These are phyloP conservation scores for Podospora didyma DNA, from an alignment of 495 filamentous ascomycete species.

Conservation along the genomic window DNA sequence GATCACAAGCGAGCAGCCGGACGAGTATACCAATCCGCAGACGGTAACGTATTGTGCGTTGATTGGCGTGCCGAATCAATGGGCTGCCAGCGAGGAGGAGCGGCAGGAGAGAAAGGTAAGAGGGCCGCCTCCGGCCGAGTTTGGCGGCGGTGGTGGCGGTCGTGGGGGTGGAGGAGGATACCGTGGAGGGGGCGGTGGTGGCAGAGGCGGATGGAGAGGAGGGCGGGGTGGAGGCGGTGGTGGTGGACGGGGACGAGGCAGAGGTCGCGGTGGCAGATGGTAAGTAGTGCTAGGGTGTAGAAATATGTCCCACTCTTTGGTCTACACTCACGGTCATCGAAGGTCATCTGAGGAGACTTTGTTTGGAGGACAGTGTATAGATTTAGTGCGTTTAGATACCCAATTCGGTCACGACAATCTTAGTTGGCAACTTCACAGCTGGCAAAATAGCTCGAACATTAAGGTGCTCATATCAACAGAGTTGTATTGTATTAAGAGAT, in stretches of 20 bases:
- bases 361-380: no score
- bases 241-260: conserved; percentile 7
- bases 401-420: no score
- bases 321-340: neutral
- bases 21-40: conserved; percentile 80
- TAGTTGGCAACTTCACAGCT: no score
- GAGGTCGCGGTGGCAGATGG: neutral
- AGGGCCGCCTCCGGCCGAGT: conserved; percentile 33
- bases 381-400: no score
- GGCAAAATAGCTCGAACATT: neutral
- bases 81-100: conserved; percentile 67
- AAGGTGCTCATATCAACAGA: neutral
- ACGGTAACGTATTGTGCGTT: conserved; percentile 73
- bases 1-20: conserved; percentile 45
- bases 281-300: neutral
- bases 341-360: no score
- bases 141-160: conserved; percentile 32
- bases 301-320: neutral
- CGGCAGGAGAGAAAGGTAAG: conserved; percentile 46
- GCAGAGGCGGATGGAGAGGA: conserved; percentile 17
- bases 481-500: conserved; percentile 5
- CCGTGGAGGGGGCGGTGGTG: conserved; percentile 29
- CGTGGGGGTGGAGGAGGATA: conserved; percentile 33
- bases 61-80: conserved; percentile 71
- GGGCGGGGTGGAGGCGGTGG: conserved; percentile 14